Conservation (phyloP, 192 early-diverging fungal genomes). For the Neocallimastix lanati region DNA sequence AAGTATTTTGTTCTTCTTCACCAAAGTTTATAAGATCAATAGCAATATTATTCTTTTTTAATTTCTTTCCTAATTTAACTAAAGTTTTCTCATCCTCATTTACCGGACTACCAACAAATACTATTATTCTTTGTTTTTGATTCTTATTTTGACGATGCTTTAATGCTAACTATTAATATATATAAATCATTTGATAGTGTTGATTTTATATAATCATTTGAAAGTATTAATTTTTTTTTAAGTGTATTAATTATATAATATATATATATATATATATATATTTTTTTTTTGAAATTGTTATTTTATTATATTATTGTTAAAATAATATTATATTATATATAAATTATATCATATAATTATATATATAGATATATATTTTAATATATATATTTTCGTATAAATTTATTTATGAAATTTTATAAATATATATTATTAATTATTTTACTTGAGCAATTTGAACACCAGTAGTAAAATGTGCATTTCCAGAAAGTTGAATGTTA, state of each 20-base stretch:
- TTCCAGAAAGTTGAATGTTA: conserved; percentile 51
- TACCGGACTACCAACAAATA: conserved; percentile 82
- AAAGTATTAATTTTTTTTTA: too few relatives aligned
- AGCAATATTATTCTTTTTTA: conserved; percentile 95
- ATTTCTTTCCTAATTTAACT: conserved; percentile 78
- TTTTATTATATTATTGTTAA: too few relatives aligned
- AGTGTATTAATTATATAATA: too few relatives aligned
- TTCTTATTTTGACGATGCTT: conserved; percentile 96
- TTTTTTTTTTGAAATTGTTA: too few relatives aligned
- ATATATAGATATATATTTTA: too few relatives aligned
- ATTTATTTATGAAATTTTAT: neutral
- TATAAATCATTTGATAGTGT: too few relatives aligned
- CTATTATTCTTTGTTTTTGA: conserved; percentile 82
- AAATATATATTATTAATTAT: too few relatives aligned
- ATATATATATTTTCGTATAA: too few relatives aligned
- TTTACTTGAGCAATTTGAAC: conserved; percentile 91
- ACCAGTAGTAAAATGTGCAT: conserved; percentile 56
- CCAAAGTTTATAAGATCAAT: conserved; percentile 94
- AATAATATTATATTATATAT: too few relatives aligned
- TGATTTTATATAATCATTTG: too few relatives aligned
- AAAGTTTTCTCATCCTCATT: conserved; percentile 55
- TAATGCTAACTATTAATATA: conserved; percentile 52
- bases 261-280: too few relatives aligned
- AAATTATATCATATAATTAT: too few relatives aligned
- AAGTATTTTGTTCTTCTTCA: conserved; percentile 68